phyloP scores from a whole-genome alignment of 163 green algal species.

The Coccomyxa subellipsoidea region DNA sequence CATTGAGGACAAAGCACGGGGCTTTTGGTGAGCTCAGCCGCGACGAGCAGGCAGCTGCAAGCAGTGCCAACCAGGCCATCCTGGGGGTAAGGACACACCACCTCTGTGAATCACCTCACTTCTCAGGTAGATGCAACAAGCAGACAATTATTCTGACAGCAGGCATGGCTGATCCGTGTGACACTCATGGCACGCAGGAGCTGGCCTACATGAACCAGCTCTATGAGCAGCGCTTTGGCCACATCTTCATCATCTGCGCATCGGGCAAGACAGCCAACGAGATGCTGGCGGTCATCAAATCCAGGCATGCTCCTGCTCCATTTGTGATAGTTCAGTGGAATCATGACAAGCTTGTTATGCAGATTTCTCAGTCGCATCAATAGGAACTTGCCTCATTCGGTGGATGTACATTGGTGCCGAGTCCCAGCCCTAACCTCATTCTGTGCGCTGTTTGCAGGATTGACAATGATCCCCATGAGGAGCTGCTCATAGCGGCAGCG shows the following conservation, averaged over 20 bases:
- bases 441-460: conserved; percentile 36
- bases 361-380: no score
- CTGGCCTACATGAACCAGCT: conserved; percentile 72
- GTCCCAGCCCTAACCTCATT: no score
- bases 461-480: conserved; percentile 60
- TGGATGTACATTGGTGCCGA: no score
- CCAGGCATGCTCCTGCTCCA: conserved; percentile 38
- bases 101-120: background rate
- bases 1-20: conserved; percentile 43
- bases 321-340: no score
- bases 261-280: conserved; percentile 62
- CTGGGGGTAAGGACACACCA: conserved; percentile 8
- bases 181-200: conserved; percentile 25
- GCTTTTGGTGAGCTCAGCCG: conserved; percentile 64
- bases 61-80: conserved; percentile 10
- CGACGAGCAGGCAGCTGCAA: conserved; percentile 53
- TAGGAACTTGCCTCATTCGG: no score
- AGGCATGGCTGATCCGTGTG: background rate
- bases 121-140: background rate
- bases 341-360: no score
- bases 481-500: conserved; percentile 72
- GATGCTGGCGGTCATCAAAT: conserved; percentile 74
- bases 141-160: background rate
- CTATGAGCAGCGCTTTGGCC: conserved; percentile 86
- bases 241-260: conserved; percentile 97